A percentile compares a stretch with the other conserved stretches of the same genome.
These are phyloP conservation scores for Alternaria conjuncta DNA, from an alignment of 2,329 filamentous ascomycete genomes.

Conservation along the genomic window DNA sequence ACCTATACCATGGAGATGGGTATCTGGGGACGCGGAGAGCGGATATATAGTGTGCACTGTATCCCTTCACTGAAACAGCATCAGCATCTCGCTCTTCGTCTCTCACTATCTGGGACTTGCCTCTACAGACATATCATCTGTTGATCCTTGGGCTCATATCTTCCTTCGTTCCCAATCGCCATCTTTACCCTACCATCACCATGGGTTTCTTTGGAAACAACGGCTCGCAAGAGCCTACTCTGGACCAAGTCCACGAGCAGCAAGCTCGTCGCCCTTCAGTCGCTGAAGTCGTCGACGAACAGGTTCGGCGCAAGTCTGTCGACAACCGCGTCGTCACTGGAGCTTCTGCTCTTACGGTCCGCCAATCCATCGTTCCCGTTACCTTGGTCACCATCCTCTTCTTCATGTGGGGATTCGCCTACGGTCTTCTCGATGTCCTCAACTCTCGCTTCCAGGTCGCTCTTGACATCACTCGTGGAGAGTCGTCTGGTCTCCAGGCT, in stretches of 20 bases:
- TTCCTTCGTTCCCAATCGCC: neutral
- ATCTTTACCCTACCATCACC: slow-evolving; percentile 4
- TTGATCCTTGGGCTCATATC: slow-evolving; percentile 1
- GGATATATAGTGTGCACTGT: slow-evolving; percentile 29
- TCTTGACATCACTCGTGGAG: slow-evolving; percentile 55
- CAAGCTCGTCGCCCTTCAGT: slow-evolving; percentile 46
- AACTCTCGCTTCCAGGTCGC: slow-evolving; percentile 54
- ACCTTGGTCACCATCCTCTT: slow-evolving; percentile 56
- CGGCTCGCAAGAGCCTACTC: slow-evolving; percentile 40
- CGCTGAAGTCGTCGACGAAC: slow-evolving; percentile 40
- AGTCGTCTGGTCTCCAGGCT: slow-evolving; percentile 68
- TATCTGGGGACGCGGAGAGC: neutral
- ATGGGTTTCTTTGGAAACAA: slow-evolving; percentile 38
- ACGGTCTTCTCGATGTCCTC: slow-evolving; percentile 54
- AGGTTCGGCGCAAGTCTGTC: slow-evolving; percentile 44
- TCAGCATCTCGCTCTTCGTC: slow-evolving; percentile 28
- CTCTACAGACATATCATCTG: slow-evolving; percentile 1
- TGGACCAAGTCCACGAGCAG: slow-evolving; percentile 46
- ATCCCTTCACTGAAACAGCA: slow-evolving; percentile 17
- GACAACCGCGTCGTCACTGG: slow-evolving; percentile 45
- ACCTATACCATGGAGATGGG: slow-evolving; percentile 11
- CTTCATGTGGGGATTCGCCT: slow-evolving; percentile 61
- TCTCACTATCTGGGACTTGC: slow-evolving; percentile 17
- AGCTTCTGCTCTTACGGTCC: slow-evolving; percentile 50
- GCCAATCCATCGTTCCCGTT: slow-evolving; percentile 58